phyloP scores from a whole-genome alignment of 2,329 filamentous ascomycete species.

The Phaeosphaeriaceae sp. region DNA sequence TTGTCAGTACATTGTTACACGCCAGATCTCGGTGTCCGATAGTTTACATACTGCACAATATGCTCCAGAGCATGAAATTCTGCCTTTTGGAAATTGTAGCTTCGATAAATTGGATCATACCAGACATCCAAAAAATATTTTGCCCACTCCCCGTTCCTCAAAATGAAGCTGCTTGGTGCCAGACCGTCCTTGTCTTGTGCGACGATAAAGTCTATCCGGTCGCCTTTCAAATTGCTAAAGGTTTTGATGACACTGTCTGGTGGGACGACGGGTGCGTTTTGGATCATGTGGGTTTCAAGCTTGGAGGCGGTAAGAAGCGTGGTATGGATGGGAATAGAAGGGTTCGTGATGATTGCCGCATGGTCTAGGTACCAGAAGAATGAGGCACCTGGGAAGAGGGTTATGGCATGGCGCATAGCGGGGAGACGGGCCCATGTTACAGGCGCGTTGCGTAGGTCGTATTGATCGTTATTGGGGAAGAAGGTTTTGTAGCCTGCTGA shows the following conservation, averaged over 20 bases:
- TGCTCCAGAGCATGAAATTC: conserved; percentile 85
- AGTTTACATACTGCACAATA: conserved; percentile 54
- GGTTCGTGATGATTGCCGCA: conserved; percentile 88
- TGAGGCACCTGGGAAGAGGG: conserved; percentile 74
- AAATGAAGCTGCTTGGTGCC: conserved; percentile 75
- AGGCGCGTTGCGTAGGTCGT: conserved; percentile 66
- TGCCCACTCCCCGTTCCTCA: conserved; percentile 87
- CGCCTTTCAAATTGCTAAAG: conserved; percentile 77
- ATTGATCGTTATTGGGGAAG: conserved; percentile 78
- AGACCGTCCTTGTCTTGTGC: conserved; percentile 85
- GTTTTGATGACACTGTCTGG: conserved; percentile 98
- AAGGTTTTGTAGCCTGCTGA: conserved; percentile 80
- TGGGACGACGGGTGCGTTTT: conserved; percentile 84
- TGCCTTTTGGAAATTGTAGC: conserved; percentile 95
- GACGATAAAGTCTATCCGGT: conserved; percentile 80
- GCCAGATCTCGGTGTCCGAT: not conserved
- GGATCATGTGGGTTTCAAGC: conserved; percentile 81
- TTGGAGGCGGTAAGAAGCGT: conserved; percentile 71
- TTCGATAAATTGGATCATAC: conserved; percentile 93
- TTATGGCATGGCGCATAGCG: conserved; percentile 86
- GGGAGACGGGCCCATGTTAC: conserved; percentile 78
- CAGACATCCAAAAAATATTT: conserved; percentile 93
- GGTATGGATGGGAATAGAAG: conserved; percentile 69
- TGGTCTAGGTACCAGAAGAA: conserved; percentile 90
- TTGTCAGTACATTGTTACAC: conserved; percentile 32